Evolutionary conservation across 225 moss, liverwort and hornwort species (phyloP).

Genomic region (Sphagnum contortum): DNA sequence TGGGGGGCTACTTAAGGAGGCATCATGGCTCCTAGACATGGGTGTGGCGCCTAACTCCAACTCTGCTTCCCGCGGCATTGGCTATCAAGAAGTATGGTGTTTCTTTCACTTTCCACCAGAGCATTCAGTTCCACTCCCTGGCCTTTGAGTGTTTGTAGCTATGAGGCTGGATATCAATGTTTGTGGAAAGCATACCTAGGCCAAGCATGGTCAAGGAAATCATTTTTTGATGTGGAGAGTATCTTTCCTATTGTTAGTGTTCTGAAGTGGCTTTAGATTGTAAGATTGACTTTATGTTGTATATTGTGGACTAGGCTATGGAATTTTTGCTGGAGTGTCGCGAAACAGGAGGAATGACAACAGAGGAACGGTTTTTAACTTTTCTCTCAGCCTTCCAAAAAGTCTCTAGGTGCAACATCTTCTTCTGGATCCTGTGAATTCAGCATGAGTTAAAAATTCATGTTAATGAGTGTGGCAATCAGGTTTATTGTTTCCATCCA

Average conservation of each 20-base stretch:
- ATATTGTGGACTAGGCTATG: conserved; percentile 47
- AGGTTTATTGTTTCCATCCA: no score
- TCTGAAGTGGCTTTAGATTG: no score
- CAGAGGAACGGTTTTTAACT: conserved; percentile 33
- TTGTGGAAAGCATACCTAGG: no score
- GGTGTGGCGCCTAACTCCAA: conserved; percentile 66
- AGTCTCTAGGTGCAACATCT: conserved; percentile 49
- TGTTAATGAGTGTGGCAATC: no score
- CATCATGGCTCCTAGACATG: conserved; percentile 80
- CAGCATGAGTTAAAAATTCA: no score
- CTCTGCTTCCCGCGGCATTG: conserved; percentile 85
- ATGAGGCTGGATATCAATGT: no score
- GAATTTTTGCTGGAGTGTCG: conserved; percentile 66
- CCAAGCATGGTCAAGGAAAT: no score
- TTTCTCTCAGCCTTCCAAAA: conserved; percentile 72
- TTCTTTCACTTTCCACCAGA: background rate
- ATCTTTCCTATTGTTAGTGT: no score
- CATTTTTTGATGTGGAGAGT: no score
- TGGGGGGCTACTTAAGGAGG: conserved; percentile 60
- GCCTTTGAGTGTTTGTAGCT: no score
- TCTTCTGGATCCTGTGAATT: background rate
- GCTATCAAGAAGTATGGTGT: conserved; percentile 72
- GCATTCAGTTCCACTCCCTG: background rate
- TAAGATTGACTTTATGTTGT: background rate
- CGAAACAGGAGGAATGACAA: conserved; percentile 46